Evolutionary conservation across 192 early-diverging fungal species (phyloP).

Genomic region (Chytriomyces sp.): DNA sequence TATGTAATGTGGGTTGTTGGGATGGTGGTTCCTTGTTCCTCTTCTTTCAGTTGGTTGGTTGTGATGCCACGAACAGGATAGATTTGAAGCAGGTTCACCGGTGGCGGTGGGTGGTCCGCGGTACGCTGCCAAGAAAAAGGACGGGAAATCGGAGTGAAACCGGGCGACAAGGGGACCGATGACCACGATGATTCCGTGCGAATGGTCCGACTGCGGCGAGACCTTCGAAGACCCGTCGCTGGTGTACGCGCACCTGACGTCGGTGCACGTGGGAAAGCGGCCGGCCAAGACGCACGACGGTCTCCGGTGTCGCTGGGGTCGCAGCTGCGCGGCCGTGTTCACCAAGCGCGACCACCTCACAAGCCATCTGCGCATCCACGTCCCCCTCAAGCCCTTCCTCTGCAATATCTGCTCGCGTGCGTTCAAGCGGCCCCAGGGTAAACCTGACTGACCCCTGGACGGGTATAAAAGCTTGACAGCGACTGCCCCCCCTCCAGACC

Average conservation of each 20-base stretch:
- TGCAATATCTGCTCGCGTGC: slow-evolving; percentile 70
- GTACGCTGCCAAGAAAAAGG: too few species aligned
- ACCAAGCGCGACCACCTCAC: slow-evolving; percentile 96
- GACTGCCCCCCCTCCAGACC: too few species aligned
- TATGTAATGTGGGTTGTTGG: slow-evolving; percentile 16
- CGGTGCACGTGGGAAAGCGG: slow-evolving; percentile 91
- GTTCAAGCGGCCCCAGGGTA: slow-evolving; percentile 95
- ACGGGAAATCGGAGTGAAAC: too few species aligned
- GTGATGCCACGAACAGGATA: too few species aligned
- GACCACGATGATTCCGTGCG: too few species aligned
- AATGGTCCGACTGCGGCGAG: slow-evolving; percentile 30
- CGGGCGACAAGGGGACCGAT: too few species aligned
- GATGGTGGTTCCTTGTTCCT: not conserved
- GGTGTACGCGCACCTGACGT: slow-evolving; percentile 83
- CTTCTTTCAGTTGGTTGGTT: too few species aligned
- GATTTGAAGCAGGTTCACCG: too few species aligned
- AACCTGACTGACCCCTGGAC: too few species aligned
- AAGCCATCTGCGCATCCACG: slow-evolving; percentile 93
- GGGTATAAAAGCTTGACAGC: too few species aligned
- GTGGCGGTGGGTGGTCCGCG: too few species aligned
- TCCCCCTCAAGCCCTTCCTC: slow-evolving; percentile 85
- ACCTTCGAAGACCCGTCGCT: slow-evolving; percentile 75
- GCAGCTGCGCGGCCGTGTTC: slow-evolving; percentile 69
- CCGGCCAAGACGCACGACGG: slow-evolving; percentile 80
- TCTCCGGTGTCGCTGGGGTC: slow-evolving; percentile 86